Percentiles rank a stretch among this genome's conserved stretches.
These are phyloP conservation scores for Amanita fuliginea DNA, from an alignment of 768 basidiomycete species.

Conservation along the genomic window DNA sequence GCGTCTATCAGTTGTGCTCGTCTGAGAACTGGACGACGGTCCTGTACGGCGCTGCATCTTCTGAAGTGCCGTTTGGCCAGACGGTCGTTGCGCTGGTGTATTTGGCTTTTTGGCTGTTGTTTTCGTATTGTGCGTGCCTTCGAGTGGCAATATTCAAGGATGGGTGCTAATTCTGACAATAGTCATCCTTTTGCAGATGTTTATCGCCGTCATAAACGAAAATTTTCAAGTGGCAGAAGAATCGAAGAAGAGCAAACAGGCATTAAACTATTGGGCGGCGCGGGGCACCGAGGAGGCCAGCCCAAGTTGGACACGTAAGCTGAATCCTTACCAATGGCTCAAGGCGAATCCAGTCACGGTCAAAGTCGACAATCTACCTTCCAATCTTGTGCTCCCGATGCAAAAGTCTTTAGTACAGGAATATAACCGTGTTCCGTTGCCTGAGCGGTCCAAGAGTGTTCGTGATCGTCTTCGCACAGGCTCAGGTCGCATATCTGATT, in stretches of 20 bases:
- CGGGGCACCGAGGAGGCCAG: conserved; percentile 40
- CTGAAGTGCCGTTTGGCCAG: conserved; percentile 60
- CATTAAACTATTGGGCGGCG: conserved; percentile 53
- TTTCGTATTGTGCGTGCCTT: conserved; percentile 70
- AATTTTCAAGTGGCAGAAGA: conserved; percentile 92
- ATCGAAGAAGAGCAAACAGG: conserved; percentile 74
- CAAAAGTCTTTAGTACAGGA: conserved; percentile 65
- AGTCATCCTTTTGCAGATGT: conserved; percentile 93
- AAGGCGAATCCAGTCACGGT: conserved; percentile 62
- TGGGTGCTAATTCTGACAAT: conserved; percentile 3
- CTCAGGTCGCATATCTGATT: conserved; percentile 7
- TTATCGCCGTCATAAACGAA: conserved; percentile 95
- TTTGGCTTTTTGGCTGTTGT: conserved; percentile 76
- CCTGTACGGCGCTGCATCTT: conserved; percentile 47
- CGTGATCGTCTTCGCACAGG: conserved; percentile 4
- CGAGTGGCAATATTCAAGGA: not conserved
- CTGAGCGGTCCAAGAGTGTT: not conserved
- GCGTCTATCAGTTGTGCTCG: conserved; percentile 81
- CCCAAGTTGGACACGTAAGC: conserved; percentile 54
- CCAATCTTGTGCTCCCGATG: conserved; percentile 69
- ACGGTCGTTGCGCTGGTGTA: conserved; percentile 62
- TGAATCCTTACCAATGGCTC: conserved; percentile 88
- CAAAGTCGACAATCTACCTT: conserved; percentile 60
- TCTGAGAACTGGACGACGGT: conserved; percentile 92
- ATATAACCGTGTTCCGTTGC: conserved; percentile 17